Percentiles rank a stretch among this genome's conserved stretches.
Conservation (phyloP, 108 stramenopile species). For the Skeletonema costatum region DNA sequence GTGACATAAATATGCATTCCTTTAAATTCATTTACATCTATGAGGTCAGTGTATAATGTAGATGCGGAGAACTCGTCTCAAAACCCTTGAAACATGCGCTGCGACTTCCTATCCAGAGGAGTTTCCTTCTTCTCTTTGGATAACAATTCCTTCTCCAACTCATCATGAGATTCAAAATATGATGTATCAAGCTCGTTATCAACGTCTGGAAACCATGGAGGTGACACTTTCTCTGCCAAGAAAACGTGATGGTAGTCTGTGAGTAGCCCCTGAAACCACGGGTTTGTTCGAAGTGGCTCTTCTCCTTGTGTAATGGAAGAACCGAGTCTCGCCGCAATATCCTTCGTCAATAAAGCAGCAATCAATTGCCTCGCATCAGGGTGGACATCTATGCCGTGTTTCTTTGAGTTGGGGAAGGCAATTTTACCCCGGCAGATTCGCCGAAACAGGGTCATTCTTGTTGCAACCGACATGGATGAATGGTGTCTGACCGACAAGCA, state of each 20-base stretch:
- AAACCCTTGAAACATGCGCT: conserved; percentile 36
- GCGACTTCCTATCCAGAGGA: conserved; percentile 27
- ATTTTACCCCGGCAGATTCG: conserved; percentile 60
- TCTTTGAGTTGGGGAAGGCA: conserved; percentile 45
- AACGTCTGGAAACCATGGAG: conserved; percentile 45
- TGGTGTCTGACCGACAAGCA: conserved; percentile 75
- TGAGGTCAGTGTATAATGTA: neutral
- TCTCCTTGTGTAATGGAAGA: conserved; percentile 36
- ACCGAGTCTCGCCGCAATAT: conserved; percentile 25
- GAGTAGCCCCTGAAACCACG: conserved; percentile 47
- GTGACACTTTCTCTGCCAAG: conserved; percentile 13
- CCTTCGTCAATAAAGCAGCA: conserved; percentile 30
- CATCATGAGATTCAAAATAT: conserved; percentile 40
- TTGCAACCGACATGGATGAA: conserved; percentile 64
- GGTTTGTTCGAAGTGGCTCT: conserved; percentile 36
- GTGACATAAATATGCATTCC: neutral
- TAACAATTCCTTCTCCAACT: conserved; percentile 19
- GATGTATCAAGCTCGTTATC: conserved; percentile 45
- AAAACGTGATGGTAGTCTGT: conserved; percentile 8
- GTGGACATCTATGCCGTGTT: conserved; percentile 35
- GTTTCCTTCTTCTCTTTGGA: conserved; percentile 29
- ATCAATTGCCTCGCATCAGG: conserved; percentile 24
- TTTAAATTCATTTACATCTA: neutral
- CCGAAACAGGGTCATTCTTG: conserved; percentile 58
- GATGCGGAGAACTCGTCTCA: conserved; percentile 1